Base-by-base conservation (phyloP, 2,329 filamentous ascomycete species). In the Didymella keratinophila region DNA sequence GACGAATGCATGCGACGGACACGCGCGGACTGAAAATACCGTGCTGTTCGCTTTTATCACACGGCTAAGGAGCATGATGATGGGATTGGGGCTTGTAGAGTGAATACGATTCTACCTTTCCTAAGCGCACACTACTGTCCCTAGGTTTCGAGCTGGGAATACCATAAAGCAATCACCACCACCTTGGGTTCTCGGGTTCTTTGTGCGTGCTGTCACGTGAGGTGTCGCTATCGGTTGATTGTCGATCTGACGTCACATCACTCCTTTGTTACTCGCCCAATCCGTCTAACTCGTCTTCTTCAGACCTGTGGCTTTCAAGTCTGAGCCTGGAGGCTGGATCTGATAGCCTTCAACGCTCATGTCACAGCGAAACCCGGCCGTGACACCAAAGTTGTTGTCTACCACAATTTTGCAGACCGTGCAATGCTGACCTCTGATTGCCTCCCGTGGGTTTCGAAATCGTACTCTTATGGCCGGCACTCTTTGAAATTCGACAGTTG, bases 41-140 rank as follows among this genome's bases (percentile, higher is more conserved):
- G 43, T 45, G 64, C 53, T 62, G 68, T 61, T 67, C 65, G 66
- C 63, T 65, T 62, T 67, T 68, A 56, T 65, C 63, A 69, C 65
- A 66, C 64, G 54, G 58, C 62, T 64, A 62, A 62, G 63, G 61
- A 68, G 62, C 55, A 66, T 61, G 62, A 62, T 66, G 59, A 60
- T 59, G 60, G 65, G 58, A 65, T 68, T 63, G 62, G 64, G 64
- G 54, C 70, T 70, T 71, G 68, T 74, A 74, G 70, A 71, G 68
- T 73, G 71, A 73, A 73, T 73, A 56, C 65, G 68, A 73, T 72
- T 69, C 65, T 67, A 65, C 61, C 62, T 68, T 68, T 64, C 58
- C 60, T 70, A 63, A 54, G 58, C 61, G 60, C 60, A 62, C 51
- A 60, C 52, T 62, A 49, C 55, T 61, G 60, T 65, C 58, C 56